Percentiles rank a stretch among this genome's conserved stretches.
phyloP scores from a whole-genome alignment of 2,329 filamentous ascomycete genomes.

The Cryoendolithus antarcticus region DNA sequence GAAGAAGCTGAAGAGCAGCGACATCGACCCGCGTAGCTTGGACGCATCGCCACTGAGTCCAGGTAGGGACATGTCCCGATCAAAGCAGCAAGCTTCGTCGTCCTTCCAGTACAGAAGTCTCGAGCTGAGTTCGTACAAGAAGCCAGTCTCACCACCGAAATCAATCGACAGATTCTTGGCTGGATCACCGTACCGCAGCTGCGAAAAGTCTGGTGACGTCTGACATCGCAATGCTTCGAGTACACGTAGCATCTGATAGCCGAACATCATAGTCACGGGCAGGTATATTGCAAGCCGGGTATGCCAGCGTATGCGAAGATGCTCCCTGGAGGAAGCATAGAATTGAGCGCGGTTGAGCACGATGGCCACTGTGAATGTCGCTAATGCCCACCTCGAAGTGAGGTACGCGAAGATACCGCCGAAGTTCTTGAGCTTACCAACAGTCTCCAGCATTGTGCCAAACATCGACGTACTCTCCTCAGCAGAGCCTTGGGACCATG shows the following conservation, averaged over 20 bases:
- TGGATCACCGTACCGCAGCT: conserved; percentile 34
- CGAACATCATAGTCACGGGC: conserved; percentile 57
- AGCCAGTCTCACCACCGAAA: conserved; percentile 47
- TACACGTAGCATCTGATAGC: conserved; percentile 54
- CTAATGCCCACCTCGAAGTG: conserved; percentile 83
- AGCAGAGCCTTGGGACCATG: conserved; percentile 13
- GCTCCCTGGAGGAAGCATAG: conserved; percentile 76
- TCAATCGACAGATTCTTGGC: conserved; percentile 32
- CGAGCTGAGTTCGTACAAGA: conserved; percentile 62
- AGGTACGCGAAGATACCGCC: conserved; percentile 83
- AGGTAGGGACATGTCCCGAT: conserved; percentile 57
- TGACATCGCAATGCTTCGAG: conserved; percentile 87
- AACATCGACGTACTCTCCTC: conserved; percentile 15
- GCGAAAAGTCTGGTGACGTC: conserved; percentile 43
- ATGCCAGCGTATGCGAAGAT: conserved; percentile 63
- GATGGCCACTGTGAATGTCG: conserved; percentile 75
- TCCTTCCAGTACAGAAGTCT: conserved; percentile 59
- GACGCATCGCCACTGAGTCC: conserved; percentile 36
- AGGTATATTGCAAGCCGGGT: conserved; percentile 58
- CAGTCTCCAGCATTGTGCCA: conserved; percentile 13
- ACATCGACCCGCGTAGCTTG: conserved; percentile 60
- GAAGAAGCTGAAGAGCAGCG: conserved; percentile 63
- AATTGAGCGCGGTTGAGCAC: conserved; percentile 85
- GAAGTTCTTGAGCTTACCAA: conserved; percentile 44
- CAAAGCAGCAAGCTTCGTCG: conserved; percentile 62